phyloP scores from a whole-genome alignment of 257 asterid species.

The Avicennia marina region DNA sequence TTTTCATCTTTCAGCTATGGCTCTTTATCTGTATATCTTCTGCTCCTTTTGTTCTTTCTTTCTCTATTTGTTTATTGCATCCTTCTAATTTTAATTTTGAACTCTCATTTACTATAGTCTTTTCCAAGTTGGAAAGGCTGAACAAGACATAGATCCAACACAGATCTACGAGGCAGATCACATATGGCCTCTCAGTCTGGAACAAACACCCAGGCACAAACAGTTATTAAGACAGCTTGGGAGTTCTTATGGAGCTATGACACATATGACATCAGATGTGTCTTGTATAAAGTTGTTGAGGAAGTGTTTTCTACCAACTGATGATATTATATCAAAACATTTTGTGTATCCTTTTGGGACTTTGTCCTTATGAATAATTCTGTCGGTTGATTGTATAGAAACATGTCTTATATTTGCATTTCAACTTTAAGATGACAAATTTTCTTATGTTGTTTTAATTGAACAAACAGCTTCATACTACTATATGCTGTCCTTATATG shows the following conservation, averaged over 20 bases:
- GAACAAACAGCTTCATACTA: no score
- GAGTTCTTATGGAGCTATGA: constrained; percentile 32
- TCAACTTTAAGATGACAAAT: no score
- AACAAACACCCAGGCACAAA: constrained; percentile 28
- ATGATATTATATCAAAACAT: constrained; percentile 31
- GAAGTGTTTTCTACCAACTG: constrained; percentile 29
- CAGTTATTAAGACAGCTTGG: constrained; percentile 35
- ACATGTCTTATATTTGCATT: no score
- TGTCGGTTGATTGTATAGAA: not conserved
- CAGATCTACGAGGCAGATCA: constrained; percentile 30
- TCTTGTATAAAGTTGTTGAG: constrained; percentile 57
- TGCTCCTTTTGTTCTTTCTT: constrained; percentile 5
- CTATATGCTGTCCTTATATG: not conserved
- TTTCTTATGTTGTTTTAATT: no score
- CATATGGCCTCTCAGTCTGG: constrained; percentile 50
- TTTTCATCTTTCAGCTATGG: not conserved
- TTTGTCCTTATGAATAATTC: constrained; percentile 3
- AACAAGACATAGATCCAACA: constrained; percentile 34
- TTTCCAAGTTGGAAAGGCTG: constrained; percentile 43
- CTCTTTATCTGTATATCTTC: constrained; percentile 1
- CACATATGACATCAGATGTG: constrained; percentile 51
- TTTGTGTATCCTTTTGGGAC: constrained; percentile 68
- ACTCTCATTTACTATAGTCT: constrained; percentile 36
- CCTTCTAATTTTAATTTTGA: constrained; percentile 12
- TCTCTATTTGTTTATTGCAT: not conserved